Evolutionary conservation across 129 eudicot species (phyloP).

Genomic region (Pittosporum tobira): DNA sequence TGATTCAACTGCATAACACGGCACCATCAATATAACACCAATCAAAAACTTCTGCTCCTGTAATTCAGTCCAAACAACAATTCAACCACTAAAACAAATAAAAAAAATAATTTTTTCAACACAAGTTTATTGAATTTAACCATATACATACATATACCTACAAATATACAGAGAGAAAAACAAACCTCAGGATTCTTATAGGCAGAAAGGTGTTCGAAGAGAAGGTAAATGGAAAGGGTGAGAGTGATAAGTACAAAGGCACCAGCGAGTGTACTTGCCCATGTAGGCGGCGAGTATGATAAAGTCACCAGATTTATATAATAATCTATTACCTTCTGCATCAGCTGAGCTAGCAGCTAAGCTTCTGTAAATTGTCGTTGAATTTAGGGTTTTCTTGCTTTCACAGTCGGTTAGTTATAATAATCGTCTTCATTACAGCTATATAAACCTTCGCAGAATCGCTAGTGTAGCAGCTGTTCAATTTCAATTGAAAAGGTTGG

Average conservation of each 20-base stretch:
- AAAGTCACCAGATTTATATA: constrained; percentile 24
- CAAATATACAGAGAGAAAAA: not conserved
- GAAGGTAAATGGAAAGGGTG: constrained; percentile 67
- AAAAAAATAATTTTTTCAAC: not conserved
- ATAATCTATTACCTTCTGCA: constrained; percentile 39
- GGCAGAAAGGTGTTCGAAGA: constrained; percentile 78
- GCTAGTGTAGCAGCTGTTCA: not conserved
- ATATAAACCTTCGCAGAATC: not conserved
- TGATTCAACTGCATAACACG: constrained; percentile 91
- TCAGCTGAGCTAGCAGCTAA: constrained; percentile 20
- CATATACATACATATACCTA: not conserved
- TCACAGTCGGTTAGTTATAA: constrained; percentile 8
- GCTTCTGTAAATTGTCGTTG: not conserved
- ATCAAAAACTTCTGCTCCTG: constrained; percentile 98
- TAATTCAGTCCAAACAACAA: not conserved
- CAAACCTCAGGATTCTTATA: constrained; percentile 96
- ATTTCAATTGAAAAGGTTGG: not conserved
- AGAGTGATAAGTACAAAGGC: constrained; percentile 54
- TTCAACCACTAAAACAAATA: not conserved
- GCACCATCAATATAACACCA: constrained; percentile 88
- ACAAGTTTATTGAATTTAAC: not conserved
- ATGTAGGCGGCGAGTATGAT: constrained; percentile 46
- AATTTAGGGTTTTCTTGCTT: constrained; percentile 15
- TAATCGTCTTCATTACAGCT: not conserved
- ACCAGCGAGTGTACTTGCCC: constrained; percentile 76